Evolutionary conservation across 2,329 filamentous ascomycete species (phyloP).

Genomic region (Pseudocercospora vitis): DNA sequence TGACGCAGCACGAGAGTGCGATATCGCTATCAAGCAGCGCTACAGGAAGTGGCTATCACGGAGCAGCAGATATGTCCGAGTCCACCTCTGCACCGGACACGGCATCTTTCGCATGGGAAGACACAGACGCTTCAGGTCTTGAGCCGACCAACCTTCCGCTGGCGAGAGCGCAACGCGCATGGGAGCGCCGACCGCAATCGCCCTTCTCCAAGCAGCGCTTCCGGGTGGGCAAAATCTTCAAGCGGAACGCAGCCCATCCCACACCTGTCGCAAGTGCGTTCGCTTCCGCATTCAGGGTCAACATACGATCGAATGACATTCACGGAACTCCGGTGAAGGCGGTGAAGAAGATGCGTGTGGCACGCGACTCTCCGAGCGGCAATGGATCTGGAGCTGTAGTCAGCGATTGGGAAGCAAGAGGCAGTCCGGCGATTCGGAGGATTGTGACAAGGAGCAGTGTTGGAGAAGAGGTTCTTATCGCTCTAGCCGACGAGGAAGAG

Average conservation of each 20-base stretch:
- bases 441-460: slow-evolving; percentile 34
- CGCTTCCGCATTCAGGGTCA: slow-evolving; percentile 13
- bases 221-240: slow-evolving; percentile 47
- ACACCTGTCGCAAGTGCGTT: slow-evolving; percentile 7
- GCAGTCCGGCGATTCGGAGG: slow-evolving; percentile 31
- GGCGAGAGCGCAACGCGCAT: slow-evolving; percentile 47
- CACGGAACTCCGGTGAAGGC: slow-evolving; percentile 41
- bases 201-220: slow-evolving; percentile 42
- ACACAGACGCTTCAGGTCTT: slow-evolving; percentile 44
- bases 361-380: slow-evolving; percentile 4
- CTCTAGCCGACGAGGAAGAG: slow-evolving; percentile 27
- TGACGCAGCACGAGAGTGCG: not conserved
- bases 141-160: slow-evolving; percentile 44
- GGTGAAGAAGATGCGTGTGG: slow-evolving; percentile 49
- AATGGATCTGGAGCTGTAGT: slow-evolving; percentile 22
- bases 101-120: slow-evolving; percentile 38
- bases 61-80: slow-evolving; percentile 1
- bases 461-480: slow-evolving; percentile 25
- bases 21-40: slow-evolving; percentile 9
- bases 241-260: slow-evolving; percentile 32
- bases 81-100: slow-evolving; percentile 7
- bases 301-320: slow-evolving; percentile 7
- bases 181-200: slow-evolving; percentile 50
- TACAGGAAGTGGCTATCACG: not conserved
- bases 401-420: slow-evolving; percentile 33